Percentiles rank a stretch among this genome's conserved stretches.
These are phyloP conservation scores for Peziza echinospora DNA, from an alignment of 495 filamentous ascomycete species.

Conservation along the genomic window DNA sequence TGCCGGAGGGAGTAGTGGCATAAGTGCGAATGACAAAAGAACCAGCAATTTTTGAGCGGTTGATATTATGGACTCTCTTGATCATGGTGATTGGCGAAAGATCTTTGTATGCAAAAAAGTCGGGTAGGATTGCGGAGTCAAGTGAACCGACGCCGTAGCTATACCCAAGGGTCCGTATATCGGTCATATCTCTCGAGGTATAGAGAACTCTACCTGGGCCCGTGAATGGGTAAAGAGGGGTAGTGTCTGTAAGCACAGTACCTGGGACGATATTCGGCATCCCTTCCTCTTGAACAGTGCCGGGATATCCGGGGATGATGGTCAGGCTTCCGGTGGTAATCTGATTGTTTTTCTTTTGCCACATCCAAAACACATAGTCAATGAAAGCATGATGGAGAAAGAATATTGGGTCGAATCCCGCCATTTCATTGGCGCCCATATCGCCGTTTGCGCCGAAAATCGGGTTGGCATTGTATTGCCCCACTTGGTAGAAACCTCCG, in stretches of 20 bases:
- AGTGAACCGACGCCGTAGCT: neutral
- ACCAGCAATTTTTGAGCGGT: slow-evolving; percentile 8
- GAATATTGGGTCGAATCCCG: slow-evolving; percentile 20
- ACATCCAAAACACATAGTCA: slow-evolving; percentile 19
- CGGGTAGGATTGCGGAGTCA: neutral
- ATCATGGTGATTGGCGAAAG: neutral
- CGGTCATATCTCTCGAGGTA: slow-evolving; percentile 4
- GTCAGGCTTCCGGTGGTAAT: slow-evolving; percentile 2
- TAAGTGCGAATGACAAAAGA: slow-evolving; percentile 11
- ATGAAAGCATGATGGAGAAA: slow-evolving; percentile 20
- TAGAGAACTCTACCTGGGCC: neutral
- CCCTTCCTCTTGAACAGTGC: slow-evolving; percentile 6
- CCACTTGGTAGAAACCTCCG: slow-evolving; percentile 2
- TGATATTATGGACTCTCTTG: slow-evolving; percentile 3
- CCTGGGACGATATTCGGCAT: slow-evolving; percentile 2
- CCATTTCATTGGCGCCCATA: slow-evolving; percentile 21
- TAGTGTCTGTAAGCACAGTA: slow-evolving; percentile 3
- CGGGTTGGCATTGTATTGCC: neutral
- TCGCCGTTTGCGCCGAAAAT: slow-evolving; percentile 18
- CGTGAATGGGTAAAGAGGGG: slow-evolving; percentile 10
- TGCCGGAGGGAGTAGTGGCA: neutral
- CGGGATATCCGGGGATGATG: slow-evolving; percentile 5
- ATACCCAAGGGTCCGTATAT: slow-evolving; percentile 7
- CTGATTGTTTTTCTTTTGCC: slow-evolving; percentile 13
- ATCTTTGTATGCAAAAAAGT: neutral